Evolutionary conservation across 805 yeast genomes (phyloP), one percentile per base, ranked within the genome.

Genomic region (Metschnikowia dekortorum): DNA sequence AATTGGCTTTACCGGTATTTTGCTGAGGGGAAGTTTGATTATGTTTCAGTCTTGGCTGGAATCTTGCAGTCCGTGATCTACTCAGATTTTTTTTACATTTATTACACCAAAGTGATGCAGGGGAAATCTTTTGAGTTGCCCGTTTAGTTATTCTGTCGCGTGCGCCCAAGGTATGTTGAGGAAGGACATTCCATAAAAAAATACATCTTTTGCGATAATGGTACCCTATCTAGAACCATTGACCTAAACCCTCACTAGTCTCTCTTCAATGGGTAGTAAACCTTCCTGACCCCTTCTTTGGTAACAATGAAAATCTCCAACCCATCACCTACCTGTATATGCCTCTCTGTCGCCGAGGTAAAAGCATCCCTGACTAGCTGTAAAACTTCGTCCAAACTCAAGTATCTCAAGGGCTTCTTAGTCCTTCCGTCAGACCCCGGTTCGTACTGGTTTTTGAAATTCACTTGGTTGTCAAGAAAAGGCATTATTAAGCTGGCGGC

Each of bases 401-500:
- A 76, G 62, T 79, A 88, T 64, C 82, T 76, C 53, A 83, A 65
- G 39, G 78, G 79, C 65, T 71, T 83, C 67, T 81, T 84, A 50
- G 77, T 76, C 9, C 73, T 80, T 18, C 94, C 95, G 52, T 87
- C 75, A 9, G 87, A 74, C 5, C 75, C 84, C 22, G 97, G 96
- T 58, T 81, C 91, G 66, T 77, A 81, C 70, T 94, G 99, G 74
- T 94, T 94, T 67, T 91, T 91, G 72, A 89, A 87, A 67, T 90
- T 89, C 55, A 94, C 99, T 75, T 94, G 99, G 69, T 91, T 92
- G 70, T 94, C 99, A 64, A 94, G 81, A 68, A 94, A 94, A 4
- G 99, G 99, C 95, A 91, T 90, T 58, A 94, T 90, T 71, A 94
- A 80, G 55, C 90, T 82, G 1, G 97, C 94, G 30, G 98, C 98